Percentiles rank a stretch among this genome's conserved stretches.
Conservation (phyloP, 192 early-diverging fungal genomes). For the Umbelopsis isabellina region DNA sequence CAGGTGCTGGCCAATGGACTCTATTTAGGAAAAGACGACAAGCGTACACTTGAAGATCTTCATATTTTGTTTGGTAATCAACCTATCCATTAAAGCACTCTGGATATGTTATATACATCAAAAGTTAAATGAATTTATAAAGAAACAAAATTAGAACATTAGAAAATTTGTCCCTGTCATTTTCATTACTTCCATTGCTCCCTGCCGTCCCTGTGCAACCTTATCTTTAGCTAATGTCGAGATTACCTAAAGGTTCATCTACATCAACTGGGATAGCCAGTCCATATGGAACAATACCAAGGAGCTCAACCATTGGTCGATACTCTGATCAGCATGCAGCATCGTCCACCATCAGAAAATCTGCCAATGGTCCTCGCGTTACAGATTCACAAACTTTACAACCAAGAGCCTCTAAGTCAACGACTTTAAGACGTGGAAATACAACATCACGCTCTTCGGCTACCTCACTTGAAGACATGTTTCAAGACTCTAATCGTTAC, state of each 20-base stretch:
- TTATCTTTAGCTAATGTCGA: constrained; percentile 13
- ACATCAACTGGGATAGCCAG: background rate
- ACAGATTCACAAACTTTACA: background rate
- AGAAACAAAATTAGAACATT: too few species aligned
- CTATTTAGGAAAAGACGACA: constrained; percentile 50
- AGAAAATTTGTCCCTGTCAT: constrained; percentile 19
- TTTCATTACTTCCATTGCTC: background rate
- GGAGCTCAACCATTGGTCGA: background rate
- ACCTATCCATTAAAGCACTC: background rate
- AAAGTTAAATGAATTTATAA: too few species aligned
- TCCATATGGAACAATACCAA: constrained; percentile 10
- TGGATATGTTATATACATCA: too few species aligned
- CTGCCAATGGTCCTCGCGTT: constrained; percentile 12
- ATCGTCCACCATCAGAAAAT: background rate
- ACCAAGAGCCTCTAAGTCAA: constrained; percentile 15
- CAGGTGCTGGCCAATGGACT: constrained; percentile 55
- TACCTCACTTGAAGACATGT: constrained; percentile 7
- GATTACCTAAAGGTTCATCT: constrained; percentile 23
- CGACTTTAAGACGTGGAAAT: background rate
- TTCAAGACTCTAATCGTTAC: constrained; percentile 1
- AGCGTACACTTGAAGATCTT: constrained; percentile 49
- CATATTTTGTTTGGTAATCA: constrained; percentile 46
- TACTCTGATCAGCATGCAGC: background rate
- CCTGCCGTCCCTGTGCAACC: constrained; percentile 11
- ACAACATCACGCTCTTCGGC: background rate